Conservation (phyloP, 2,329 filamentous ascomycete species). For the Penicillium sp. region DNA sequence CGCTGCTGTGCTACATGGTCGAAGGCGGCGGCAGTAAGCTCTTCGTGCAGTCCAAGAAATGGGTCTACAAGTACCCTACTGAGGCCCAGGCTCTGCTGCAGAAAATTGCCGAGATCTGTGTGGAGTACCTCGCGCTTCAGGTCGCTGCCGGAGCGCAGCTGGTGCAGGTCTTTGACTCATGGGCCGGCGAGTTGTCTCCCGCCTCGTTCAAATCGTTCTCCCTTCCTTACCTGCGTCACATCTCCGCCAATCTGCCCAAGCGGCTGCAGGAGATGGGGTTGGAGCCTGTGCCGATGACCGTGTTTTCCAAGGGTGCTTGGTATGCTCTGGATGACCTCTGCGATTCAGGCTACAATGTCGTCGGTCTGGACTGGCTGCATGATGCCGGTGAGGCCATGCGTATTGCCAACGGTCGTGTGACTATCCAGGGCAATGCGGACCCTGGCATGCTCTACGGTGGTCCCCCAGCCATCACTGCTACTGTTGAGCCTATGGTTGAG, state of each 20-base stretch:
- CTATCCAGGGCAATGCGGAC: constrained; percentile 93
- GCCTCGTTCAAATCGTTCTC: constrained; percentile 79
- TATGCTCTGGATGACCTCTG: constrained; percentile 87
- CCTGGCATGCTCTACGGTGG: constrained; percentile 89
- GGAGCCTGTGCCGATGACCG: constrained; percentile 88
- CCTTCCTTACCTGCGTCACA: constrained; percentile 81
- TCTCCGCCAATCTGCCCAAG: constrained; percentile 74
- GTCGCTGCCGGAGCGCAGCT: constrained; percentile 93
- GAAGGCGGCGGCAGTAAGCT: constrained; percentile 95
- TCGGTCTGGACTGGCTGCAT: constrained; percentile 93
- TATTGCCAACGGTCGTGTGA: constrained; percentile 73
- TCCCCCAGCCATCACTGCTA: constrained; percentile 73
- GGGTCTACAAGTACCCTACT: constrained; percentile 86
- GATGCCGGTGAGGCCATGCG: constrained; percentile 80
- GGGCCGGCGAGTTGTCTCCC: constrained; percentile 91
- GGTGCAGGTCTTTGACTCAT: constrained; percentile 96
- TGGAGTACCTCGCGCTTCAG: constrained; percentile 89
- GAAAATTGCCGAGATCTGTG: constrained; percentile 91
- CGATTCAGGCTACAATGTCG: constrained; percentile 85
- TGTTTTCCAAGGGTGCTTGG: constrained; percentile 98
- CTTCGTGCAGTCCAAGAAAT: constrained; percentile 91
- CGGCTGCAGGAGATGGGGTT: constrained; percentile 71
- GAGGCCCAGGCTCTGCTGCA: constrained; percentile 78
- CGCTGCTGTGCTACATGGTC: constrained; percentile 97
- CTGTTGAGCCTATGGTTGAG: constrained; percentile 80